Evolutionary conservation across 805 yeast genomes (phyloP).

Genomic region (Suhomyces pyralidae): DNA sequence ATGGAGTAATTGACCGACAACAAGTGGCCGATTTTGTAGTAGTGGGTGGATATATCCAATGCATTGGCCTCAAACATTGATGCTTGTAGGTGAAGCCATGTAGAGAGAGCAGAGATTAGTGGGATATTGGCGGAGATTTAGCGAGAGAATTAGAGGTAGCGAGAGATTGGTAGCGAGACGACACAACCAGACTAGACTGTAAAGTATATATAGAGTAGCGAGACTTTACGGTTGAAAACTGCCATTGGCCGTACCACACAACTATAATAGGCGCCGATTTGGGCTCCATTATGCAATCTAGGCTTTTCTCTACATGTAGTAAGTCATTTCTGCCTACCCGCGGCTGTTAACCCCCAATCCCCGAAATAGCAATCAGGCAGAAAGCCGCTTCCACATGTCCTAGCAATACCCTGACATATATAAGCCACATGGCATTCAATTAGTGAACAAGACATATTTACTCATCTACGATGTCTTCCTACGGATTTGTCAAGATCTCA

Average conservation of each 20-base stretch:
- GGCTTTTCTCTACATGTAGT: not conserved
- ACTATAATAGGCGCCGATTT: not conserved
- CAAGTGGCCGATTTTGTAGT: constrained; percentile 39
- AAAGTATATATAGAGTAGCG: not conserved
- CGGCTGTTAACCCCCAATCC: not conserved
- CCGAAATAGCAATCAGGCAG: not conserved
- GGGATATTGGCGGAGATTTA: not conserved
- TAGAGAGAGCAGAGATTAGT: not conserved
- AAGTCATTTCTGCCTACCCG: not conserved
- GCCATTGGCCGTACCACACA: not conserved
- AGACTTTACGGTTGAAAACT: not conserved
- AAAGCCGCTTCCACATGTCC: not conserved
- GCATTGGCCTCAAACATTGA: constrained; percentile 13
- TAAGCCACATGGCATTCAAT: not conserved
- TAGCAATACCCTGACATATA: not conserved
- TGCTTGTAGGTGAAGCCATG: not conserved
- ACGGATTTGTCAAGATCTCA: constrained; percentile 30
- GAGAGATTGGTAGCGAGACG: not conserved
- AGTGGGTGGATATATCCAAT: constrained; percentile 34
- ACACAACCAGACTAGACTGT: not conserved
- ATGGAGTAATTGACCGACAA: constrained; percentile 27
- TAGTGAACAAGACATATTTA: no score
- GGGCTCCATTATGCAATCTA: no score
- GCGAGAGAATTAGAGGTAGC: not conserved
- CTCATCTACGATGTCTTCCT: constrained; percentile 4